These are phyloP conservation scores for Bryoerythrophyllum caledonicum DNA, from an alignment of 225 moss, liverwort and hornwort genomes.

Conservation along the genomic window DNA sequence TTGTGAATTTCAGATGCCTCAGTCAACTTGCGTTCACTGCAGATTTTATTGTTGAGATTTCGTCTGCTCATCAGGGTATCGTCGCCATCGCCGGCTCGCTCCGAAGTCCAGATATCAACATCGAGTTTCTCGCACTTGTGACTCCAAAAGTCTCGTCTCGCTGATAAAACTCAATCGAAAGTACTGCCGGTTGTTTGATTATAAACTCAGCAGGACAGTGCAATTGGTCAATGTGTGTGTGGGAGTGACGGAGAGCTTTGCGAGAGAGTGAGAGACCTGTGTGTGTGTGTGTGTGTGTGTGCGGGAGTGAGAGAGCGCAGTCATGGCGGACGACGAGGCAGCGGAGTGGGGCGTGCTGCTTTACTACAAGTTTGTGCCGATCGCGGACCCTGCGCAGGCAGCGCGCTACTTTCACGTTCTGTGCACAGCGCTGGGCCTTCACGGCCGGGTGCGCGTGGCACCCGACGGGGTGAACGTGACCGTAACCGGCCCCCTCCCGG, in stretches of 20 bases:
- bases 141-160: no score
- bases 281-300: no score
- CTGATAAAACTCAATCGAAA: no score
- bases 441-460: slow-evolving; percentile 83
- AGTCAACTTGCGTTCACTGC: neutral
- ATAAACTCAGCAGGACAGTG: no score
- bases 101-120: no score
- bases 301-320: neutral
- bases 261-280: no score
- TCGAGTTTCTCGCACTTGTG: no score
- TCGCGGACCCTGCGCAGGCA: slow-evolving; percentile 42
- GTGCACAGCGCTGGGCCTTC: slow-evolving; percentile 54
- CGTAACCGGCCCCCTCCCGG: slow-evolving; percentile 32
- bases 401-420: slow-evolving; percentile 56
- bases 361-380: slow-evolving; percentile 81
- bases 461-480: slow-evolving; percentile 89
- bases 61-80: no score
- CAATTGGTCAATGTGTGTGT: no score
- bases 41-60: slow-evolving; percentile 5
- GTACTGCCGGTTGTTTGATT: no score
- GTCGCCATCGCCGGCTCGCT: no score
- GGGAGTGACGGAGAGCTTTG: no score
- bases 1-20: neutral
- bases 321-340: neutral
- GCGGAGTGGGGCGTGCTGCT: slow-evolving; percentile 75